Base-by-base conservation (phyloP, 2,329 filamentous ascomycete genomes). In the Colletotrichum echinochloae region DNA sequence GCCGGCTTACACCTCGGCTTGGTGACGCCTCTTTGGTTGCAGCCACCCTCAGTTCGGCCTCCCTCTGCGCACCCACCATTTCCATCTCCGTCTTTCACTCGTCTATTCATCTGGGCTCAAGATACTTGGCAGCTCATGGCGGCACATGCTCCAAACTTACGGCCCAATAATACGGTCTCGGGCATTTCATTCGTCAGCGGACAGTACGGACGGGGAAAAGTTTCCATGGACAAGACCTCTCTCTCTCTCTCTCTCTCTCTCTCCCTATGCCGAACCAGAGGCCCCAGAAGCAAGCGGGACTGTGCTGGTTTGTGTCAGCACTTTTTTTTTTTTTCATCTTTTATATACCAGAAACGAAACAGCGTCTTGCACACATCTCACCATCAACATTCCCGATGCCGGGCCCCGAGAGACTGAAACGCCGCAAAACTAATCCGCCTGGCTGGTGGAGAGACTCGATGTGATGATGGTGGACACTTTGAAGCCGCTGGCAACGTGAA, bases 291-390 rank as follows among this genome's bases (percentile, higher is more conserved):
- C 35, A n/a, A 55, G 41, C 51, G 56, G 66, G 28, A 35, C n/a
- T 48, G 63, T 51, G 23, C 67, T 70, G 52, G 51, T 39, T 35
- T 65, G 39, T 48, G 48, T 44, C 18, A 49, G 56, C 55, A 49
- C 16, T 23, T 39, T 51, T 18, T 44, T n/a, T n/a, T n/a, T n/a
- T n/a, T n/a, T n/a, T n/a, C n/a, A n/a, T n/a, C n/a, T n/a, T n/a
- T n/a, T n/a, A n/a, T n/a, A 30, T 26, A 54, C 46, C 35, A 65
- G 56, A 70, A 62, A 70, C 67, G 64, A 70, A 70, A 67, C 51
- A 51, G 30, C 16, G 52, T 33, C 65, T 48, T 39, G 46, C 44
- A 37, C 37, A 48, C 54, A 44, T 46, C 26, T 48, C 44, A 28
- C 28, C 35, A 41, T 18, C 46, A 28, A 6, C 52, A 41, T n/a